phyloP scores from a whole-genome alignment of 768 basidiomycete species.

The Crassisporium funariophilum region DNA sequence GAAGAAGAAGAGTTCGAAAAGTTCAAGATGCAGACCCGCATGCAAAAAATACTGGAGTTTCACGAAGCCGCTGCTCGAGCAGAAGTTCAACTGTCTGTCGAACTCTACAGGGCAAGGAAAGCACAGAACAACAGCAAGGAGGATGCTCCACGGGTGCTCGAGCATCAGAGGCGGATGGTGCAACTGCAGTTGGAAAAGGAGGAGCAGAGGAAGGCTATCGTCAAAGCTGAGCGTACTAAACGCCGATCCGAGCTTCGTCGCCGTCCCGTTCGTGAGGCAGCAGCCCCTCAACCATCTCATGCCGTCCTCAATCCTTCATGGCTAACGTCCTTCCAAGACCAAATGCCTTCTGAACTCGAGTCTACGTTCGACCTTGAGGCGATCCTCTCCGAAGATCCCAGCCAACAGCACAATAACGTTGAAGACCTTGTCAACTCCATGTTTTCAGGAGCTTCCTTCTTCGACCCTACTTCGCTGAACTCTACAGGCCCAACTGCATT shows the following conservation, averaged over 20 bases:
- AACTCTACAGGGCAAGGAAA: constrained; percentile 38
- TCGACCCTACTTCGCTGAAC: background rate
- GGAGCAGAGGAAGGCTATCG: constrained; percentile 46
- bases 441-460: constrained; percentile 7
- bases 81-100: constrained; percentile 42
- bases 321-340: constrained; percentile 20
- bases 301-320: constrained; percentile 17
- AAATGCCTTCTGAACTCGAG: constrained; percentile 8
- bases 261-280: constrained; percentile 6
- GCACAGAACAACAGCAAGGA: constrained; percentile 32
- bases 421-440: constrained; percentile 15
- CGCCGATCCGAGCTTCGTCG: constrained; percentile 29
- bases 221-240: constrained; percentile 40
- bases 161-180: constrained; percentile 42
- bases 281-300: constrained; percentile 18
- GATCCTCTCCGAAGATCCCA: constrained; percentile 13
- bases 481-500: background rate
- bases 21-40: constrained; percentile 47
- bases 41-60: constrained; percentile 53
- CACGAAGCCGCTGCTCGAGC: constrained; percentile 45
- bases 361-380: constrained; percentile 14
- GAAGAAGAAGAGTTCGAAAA: constrained; percentile 42
- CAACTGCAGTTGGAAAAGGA: constrained; percentile 49
- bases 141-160: constrained; percentile 32
- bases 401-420: constrained; percentile 12